Conservation (phyloP, 1,284 basidiomycete genomes). For the Leccinum pachyderme region DNA sequence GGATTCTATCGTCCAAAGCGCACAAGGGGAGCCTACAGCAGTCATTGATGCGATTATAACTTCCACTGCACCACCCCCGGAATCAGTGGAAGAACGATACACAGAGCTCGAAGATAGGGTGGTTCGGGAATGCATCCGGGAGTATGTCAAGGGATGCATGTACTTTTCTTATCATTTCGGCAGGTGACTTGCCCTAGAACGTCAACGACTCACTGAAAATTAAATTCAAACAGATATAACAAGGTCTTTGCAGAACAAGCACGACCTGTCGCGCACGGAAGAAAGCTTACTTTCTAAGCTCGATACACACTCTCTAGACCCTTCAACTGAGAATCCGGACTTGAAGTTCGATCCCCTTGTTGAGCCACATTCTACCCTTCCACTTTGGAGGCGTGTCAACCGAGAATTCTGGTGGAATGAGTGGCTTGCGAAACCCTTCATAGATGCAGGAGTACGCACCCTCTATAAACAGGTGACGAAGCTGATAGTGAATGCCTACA, state of each 20-base stretch:
- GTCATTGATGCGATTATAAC: constrained; percentile 56
- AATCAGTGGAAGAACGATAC: constrained; percentile 60
- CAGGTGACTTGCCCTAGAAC: constrained; percentile 30
- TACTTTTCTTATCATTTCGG: constrained; percentile 80
- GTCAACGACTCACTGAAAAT: neutral
- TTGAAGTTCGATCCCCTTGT: constrained; percentile 52
- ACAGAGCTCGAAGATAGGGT: constrained; percentile 75
- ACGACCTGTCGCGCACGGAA: constrained; percentile 59
- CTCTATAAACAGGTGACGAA: neutral
- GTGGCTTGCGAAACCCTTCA: constrained; percentile 70
- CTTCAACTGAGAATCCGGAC: constrained; percentile 24
- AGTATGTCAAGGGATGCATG: constrained; percentile 77
- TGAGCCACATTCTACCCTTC: constrained; percentile 70
- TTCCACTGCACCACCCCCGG: constrained; percentile 57
- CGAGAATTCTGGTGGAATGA: constrained; percentile 91
- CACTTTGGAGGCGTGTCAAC: constrained; percentile 83
- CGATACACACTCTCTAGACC: constrained; percentile 37
- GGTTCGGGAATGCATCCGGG: constrained; percentile 65
- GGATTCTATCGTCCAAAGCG: constrained; percentile 51
- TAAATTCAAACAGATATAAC: constrained; percentile 60
- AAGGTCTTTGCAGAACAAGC: constrained; percentile 75
- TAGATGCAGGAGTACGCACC: constrained; percentile 66
- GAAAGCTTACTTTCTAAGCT: constrained; percentile 57
- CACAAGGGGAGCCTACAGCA: constrained; percentile 46
- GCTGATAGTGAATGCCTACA: constrained; percentile 2